A percentile compares a stretch with the other conserved stretches of the same genome.
These are phyloP conservation scores for Comarum palustre DNA, from an alignment of 306 rosid genomes.

Conservation along the genomic window DNA sequence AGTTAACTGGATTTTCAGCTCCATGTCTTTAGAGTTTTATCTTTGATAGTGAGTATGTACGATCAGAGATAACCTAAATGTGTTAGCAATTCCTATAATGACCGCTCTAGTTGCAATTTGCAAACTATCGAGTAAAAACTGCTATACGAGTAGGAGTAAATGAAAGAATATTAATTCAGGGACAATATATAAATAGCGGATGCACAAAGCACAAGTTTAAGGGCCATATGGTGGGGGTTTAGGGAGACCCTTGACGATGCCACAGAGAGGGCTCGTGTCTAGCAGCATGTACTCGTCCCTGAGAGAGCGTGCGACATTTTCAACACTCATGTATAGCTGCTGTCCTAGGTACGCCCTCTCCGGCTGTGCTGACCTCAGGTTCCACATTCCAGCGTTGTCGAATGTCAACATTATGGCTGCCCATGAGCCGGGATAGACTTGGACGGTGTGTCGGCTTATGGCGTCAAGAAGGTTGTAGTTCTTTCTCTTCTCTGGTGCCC, in stretches of 20 bases:
- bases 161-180: too few species aligned
- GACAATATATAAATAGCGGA: too few species aligned
- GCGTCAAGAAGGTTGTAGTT: constrained; percentile 53
- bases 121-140: too few species aligned
- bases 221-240: constrained; percentile 33
- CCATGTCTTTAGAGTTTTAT: too few species aligned
- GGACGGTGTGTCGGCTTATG: constrained; percentile 53
- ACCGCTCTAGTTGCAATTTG: too few species aligned
- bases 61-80: too few species aligned
- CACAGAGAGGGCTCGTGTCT: constrained; percentile 34
- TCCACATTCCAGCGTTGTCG: constrained; percentile 62
- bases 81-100: too few species aligned
- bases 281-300: constrained; percentile 60
- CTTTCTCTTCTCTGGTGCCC: constrained; percentile 51
- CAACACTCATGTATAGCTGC: constrained; percentile 47
- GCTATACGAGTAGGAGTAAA: too few species aligned
- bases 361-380: constrained; percentile 46
- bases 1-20: too few species aligned
- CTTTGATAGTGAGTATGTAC: too few species aligned
- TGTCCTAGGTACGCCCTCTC: constrained; percentile 62
- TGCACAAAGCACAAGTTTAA: background rate
- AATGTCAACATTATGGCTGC: constrained; percentile 56
- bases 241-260: constrained; percentile 37
- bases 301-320: constrained; percentile 45
- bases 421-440: constrained; percentile 62